Conservation (phyloP, 2,329 filamentous ascomycete species). For the Cladobotryum mycophilum region DNA sequence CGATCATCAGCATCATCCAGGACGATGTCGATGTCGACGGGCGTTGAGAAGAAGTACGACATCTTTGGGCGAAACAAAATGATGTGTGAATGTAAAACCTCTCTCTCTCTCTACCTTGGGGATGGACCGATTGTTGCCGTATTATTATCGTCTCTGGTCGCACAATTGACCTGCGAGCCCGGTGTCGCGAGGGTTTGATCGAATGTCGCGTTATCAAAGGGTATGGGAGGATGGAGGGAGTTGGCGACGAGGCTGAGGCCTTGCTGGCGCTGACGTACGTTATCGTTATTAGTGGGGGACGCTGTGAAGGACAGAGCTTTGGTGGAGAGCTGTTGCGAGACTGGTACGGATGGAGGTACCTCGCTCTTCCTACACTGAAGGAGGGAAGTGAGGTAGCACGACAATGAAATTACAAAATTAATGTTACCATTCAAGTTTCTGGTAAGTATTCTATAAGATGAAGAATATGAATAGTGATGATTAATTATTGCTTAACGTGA, state of each 20-base stretch:
- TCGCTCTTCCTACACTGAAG: too few species aligned
- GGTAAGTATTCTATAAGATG: too few species aligned
- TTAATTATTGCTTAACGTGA: too few species aligned
- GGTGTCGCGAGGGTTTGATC: conserved; percentile 6
- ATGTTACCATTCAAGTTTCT: too few species aligned
- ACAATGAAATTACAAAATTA: too few species aligned
- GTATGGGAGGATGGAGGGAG: conserved; percentile 1
- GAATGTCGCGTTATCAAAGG: conserved; percentile 10
- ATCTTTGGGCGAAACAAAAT: conserved; percentile 45
- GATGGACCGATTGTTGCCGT: neutral
- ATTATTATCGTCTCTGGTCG: neutral
- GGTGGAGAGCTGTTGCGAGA: conserved; percentile 9
- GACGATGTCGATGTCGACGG: conserved; percentile 97
- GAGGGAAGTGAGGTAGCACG: too few species aligned
- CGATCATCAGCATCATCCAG: conserved; percentile 93
- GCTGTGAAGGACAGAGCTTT: conserved; percentile 4
- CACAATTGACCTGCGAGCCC: conserved; percentile 5
- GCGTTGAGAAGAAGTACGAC: conserved; percentile 98
- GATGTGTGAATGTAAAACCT: neutral
- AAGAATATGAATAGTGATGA: too few species aligned
- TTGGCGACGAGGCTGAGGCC: neutral
- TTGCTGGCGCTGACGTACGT: conserved; percentile 28
- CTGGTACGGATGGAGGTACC: neutral
- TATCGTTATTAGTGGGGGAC: conserved; percentile 7
- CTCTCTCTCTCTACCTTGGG: too few species aligned